phyloP scores from a whole-genome alignment of 2,329 filamentous ascomycete genomes.

The Xylariomycetidae sp. region DNA sequence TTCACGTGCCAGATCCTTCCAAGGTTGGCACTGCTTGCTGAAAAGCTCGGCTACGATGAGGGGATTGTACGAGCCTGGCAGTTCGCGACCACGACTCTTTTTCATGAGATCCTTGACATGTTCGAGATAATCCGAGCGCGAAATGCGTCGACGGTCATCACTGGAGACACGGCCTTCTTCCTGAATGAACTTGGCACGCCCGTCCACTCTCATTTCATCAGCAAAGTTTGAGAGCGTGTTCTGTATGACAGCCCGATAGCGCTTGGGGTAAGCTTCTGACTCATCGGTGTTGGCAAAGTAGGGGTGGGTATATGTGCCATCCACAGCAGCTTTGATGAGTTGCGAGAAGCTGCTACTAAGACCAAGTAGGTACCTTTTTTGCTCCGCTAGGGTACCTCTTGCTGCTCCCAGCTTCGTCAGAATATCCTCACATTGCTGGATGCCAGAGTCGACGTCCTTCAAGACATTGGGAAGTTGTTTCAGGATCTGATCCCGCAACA shows the following conservation, averaged over 20 bases:
- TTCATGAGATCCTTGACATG: constrained; percentile 23
- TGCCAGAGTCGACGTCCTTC: constrained; percentile 20
- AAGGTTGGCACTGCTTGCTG: constrained; percentile 26
- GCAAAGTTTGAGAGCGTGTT: constrained; percentile 17
- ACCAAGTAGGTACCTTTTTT: constrained; percentile 21
- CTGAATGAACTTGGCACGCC: constrained; percentile 9
- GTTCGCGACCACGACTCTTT: constrained; percentile 27
- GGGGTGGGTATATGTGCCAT: constrained; percentile 22
- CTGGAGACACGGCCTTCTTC: too few species aligned
- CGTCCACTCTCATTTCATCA: constrained; percentile 14
- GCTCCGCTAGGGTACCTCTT: constrained; percentile 14
- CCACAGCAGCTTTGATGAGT: constrained; percentile 20
- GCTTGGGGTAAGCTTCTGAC: constrained; percentile 9
- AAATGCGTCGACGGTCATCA: constrained; percentile 6
- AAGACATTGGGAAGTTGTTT: constrained; percentile 25
- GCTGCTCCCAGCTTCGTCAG: constrained; percentile 20
- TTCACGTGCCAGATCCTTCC: constrained; percentile 16
- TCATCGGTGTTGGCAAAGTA: constrained; percentile 20
- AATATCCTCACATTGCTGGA: constrained; percentile 14
- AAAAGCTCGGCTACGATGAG: constrained; percentile 30
- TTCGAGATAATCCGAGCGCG: constrained; percentile 9
- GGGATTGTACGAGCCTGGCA: constrained; percentile 31
- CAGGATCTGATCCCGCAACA: constrained; percentile 21
- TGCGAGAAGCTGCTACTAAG: constrained; percentile 22
- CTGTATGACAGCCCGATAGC: constrained; percentile 23